Evolutionary conservation across 345 rosid species (phyloP).

Genomic region (Erodium maritimum): DNA sequence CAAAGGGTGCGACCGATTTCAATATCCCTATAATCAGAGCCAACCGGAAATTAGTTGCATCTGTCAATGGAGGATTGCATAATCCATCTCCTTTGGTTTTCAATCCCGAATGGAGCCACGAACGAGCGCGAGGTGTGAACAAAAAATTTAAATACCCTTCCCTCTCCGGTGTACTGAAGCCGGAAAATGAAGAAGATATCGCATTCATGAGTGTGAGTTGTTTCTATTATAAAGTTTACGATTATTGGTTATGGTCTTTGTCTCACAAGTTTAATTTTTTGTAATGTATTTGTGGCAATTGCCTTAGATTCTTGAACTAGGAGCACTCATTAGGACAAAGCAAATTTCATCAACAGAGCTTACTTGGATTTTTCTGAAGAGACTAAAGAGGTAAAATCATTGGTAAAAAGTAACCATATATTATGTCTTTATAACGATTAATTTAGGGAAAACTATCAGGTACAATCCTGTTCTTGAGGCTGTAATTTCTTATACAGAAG

Average conservation of each 20-base stretch:
- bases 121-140: constrained; percentile 9
- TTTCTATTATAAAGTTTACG: background rate
- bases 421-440: constrained; percentile 6
- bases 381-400: constrained; percentile 39
- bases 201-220: constrained; percentile 68
- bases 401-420: background rate
- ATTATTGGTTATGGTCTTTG: background rate
- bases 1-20: constrained; percentile 44
- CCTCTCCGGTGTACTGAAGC: constrained; percentile 24
- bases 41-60: constrained; percentile 57
- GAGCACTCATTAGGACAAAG: constrained; percentile 57
- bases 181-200: constrained; percentile 49
- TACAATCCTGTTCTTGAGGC: constrained; percentile 62
- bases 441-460: constrained; percentile 24
- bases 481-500: constrained; percentile 66
- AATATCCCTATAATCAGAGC: constrained; percentile 46
- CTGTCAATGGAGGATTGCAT: constrained; percentile 56
- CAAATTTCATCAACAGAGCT: constrained; percentile 67
- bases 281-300: background rate
- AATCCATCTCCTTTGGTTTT: constrained; percentile 59
- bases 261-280: background rate
- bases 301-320: constrained; percentile 64
- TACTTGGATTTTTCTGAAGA: constrained; percentile 39
- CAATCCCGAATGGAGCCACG: constrained; percentile 46
- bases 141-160: constrained; percentile 39